phyloP scores from a whole-genome alignment of 2,329 filamentous ascomycete species.

The Cyanodermella asteris region DNA sequence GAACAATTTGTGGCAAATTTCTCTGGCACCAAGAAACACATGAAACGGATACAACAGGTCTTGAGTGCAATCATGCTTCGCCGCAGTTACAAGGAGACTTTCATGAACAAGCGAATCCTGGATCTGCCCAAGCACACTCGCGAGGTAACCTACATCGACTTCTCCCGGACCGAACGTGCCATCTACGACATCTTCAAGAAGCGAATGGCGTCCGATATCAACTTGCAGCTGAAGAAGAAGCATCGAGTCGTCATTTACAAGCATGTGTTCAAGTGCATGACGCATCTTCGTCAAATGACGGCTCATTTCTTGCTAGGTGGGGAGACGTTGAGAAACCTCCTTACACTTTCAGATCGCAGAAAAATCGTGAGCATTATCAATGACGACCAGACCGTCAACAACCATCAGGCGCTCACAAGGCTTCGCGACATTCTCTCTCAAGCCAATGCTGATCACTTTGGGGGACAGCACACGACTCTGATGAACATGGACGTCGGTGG shows the following conservation, averaged over 20 bases:
- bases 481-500: no score
- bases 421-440: no score
- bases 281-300: slow-evolving; percentile 6
- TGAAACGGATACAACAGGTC: slow-evolving; percentile 4
- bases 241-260: no score
- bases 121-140: slow-evolving; percentile 4
- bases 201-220: slow-evolving; percentile 3
- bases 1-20: slow-evolving; percentile 5
- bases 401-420: no score
- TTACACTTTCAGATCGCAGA: no score
- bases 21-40: slow-evolving; percentile 1
- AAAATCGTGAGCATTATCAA: no score
- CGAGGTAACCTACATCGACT: slow-evolving; percentile 3
- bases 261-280: neutral
- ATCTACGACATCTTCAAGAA: slow-evolving; percentile 3
- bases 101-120: slow-evolving; percentile 4
- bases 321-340: no score
- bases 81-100: slow-evolving; percentile 1
- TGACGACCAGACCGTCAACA: no score
- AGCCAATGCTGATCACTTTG: no score
- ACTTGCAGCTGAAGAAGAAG: slow-evolving; percentile 1
- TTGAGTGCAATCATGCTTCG: slow-evolving; percentile 5
- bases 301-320: slow-evolving; percentile 6
- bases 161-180: slow-evolving; percentile 4
- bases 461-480: no score